These are phyloP conservation scores for Hyphopichia homilentoma DNA, from an alignment of 805 yeast species.

Conservation along the genomic window DNA sequence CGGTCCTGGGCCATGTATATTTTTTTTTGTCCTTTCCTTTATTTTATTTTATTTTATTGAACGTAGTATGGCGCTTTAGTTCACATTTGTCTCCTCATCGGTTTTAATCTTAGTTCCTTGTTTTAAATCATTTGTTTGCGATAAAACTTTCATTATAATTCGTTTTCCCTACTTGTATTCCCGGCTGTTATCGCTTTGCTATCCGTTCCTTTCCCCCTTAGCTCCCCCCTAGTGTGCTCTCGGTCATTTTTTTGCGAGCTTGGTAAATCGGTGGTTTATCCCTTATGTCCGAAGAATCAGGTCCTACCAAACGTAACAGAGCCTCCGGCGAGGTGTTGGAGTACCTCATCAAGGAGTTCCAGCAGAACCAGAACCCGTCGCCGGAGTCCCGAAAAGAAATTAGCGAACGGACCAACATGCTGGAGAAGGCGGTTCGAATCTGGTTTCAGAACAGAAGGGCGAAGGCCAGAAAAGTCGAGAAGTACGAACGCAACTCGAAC, in stretches of 20 bases:
- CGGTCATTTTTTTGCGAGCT: no score
- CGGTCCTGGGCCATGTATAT: background rate
- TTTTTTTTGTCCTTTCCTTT: no score
- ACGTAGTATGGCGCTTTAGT: no score
- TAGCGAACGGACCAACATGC: conserved; percentile 71
- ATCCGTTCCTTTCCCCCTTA: background rate
- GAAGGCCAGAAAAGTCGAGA: conserved; percentile 64
- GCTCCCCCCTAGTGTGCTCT: background rate
- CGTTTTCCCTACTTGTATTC: background rate
- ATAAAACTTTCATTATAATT: background rate
- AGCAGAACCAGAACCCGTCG: conserved; percentile 69
- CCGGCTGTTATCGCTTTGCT: background rate
- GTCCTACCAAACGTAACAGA: conserved; percentile 56
- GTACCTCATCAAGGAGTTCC: conserved; percentile 64
- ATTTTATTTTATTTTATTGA: no score
- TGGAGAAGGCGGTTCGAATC: conserved; percentile 83
- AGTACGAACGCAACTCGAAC: conserved; percentile 26
- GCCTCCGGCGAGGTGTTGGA: conserved; percentile 81
- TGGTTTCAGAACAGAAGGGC: conserved; percentile 93
- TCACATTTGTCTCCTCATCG: background rate
- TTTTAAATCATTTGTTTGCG: background rate
- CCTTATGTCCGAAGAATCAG: no score
- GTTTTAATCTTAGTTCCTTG: background rate
- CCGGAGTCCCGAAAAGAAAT: conserved; percentile 67
- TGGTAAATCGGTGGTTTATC: no score